Evolutionary conservation across 2,329 filamentous ascomycete species (phyloP), one percentile per base, ranked within the genome.

Genomic region (Diaporthe sp.): DNA sequence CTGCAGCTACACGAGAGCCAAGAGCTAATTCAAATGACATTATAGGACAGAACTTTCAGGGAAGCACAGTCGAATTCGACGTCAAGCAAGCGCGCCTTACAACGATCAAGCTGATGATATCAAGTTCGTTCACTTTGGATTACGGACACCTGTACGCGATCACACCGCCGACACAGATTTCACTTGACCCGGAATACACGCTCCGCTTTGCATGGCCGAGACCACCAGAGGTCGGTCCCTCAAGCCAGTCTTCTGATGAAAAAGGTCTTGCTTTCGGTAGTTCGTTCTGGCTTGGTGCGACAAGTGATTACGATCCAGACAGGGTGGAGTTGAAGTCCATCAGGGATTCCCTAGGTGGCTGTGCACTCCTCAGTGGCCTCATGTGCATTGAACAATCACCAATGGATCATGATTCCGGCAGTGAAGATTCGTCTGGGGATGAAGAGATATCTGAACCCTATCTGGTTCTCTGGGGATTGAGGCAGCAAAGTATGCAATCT

Each of bases 241-340:
- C 51, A 25, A 15, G 2, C 12, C 10, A 25, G 2, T 7, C 22
- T n/a, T n/a, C n/a, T 0, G n/a, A 53, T 15, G n/a, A 28, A 20
- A 15, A 53, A 5, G 0, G 0, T 7, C n/a, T n/a, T 15, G 7
- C 3, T 53, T 12, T 6, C 8, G n/a, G n/a, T 15, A 12, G 10
- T 15, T 12, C 51, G n/a, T n/a, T 53, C 10, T 53, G 51, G 51
- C 51, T 53, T 28, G n/a, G n/a, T 12, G n/a, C 51, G 0, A 53
- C 51, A 53, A 53, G n/a, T 28, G 51, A 53, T 4, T 53, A 53
- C 51, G 51, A 53, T 12, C 51, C 51, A 53, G 51, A 53, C n/a
- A 8, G 51, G 25, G 51, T 25, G 13, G 51, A 53, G n/a, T 12
- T 53, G 12, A 53, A 53, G 51, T 53, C 51, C 10, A 15, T n/a